Base-by-base conservation (phyloP, 2,329 filamentous ascomycete species). In the Sporothrix pseudoabietina region DNA sequence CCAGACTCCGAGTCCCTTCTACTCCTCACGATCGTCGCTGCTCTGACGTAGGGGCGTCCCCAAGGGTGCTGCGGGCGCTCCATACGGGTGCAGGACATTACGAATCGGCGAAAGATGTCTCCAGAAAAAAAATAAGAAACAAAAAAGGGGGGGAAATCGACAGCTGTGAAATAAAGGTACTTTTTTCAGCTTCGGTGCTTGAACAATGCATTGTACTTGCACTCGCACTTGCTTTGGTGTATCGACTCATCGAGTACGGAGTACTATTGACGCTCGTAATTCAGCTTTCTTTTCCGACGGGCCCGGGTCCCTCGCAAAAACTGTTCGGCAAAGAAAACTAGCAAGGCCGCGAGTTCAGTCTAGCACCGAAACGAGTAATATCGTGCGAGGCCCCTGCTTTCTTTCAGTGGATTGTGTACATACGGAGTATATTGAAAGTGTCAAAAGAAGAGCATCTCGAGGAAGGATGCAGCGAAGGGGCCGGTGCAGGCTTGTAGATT, bases 151-250 rank as follows among this genome's bases (percentile, higher is more conserved):
- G n/a, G n/a, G n/a, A n/a, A 26, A 26, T 59, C 30, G 30, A 35
- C 55, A 22, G 16, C 16, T 32, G 4, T 35, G 26, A 35, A 7
- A 22, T 26, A 30, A 7, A 35, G n/a, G 55, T 65, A 44, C n/a
- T 44, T 65, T 65, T 44, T 41, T 10, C 57, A 39, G 26, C 7
- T 26, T 59, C 26, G 44, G 44, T 49, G 44, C 19, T 16, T 49
- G 44, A 59, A 59, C 55, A 59, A 59, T 59, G 55, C 55, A 59
- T 59, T 35, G 55, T 59, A 59, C 26, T 59, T 59, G 41, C 41
- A 44, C 41, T 35, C 35, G 35, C 35, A 35, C 35, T 35, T 35
- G 35, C 35, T 44, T 44, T 44, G 41, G 12, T 6, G 9, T 44
- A 44, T 44, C 12, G 41, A 14, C 26, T 26, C 26, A 26, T 26